Evolutionary conservation across 352 stramenopile genomes (phyloP).

Genomic region (Phytophthora europaea): DNA sequence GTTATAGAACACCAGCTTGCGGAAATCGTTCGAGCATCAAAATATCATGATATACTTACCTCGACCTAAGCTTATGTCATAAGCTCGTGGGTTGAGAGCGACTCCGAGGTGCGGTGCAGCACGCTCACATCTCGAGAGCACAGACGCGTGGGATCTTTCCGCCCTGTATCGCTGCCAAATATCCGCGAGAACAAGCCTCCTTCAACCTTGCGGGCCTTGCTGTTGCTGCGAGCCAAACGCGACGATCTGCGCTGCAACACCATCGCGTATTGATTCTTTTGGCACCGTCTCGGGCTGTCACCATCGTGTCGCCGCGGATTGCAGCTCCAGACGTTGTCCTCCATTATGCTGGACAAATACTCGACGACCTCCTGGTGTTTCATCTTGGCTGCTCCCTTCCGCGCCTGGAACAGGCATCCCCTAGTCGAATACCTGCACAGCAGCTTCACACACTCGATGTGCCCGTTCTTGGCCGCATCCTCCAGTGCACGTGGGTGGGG

Average conservation of each 20-base stretch:
- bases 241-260: slow-evolving; percentile 33
- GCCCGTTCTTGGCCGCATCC: slow-evolving; percentile 44
- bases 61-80: slow-evolving; percentile 7
- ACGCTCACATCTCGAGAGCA: slow-evolving; percentile 38
- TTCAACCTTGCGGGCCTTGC: slow-evolving; percentile 26
- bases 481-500: slow-evolving; percentile 44
- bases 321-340: slow-evolving; percentile 46
- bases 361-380: slow-evolving; percentile 37
- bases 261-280: slow-evolving; percentile 44
- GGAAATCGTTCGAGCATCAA: not conserved
- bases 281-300: slow-evolving; percentile 36
- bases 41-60: not conserved
- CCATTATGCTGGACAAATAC: slow-evolving; percentile 42
- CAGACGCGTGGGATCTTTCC: slow-evolving; percentile 23
- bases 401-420: slow-evolving; percentile 45
- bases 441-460: slow-evolving; percentile 33
- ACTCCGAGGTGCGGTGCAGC: slow-evolving; percentile 31
- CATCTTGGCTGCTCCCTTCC: slow-evolving; percentile 43
- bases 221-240: slow-evolving; percentile 18
- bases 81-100: slow-evolving; percentile 31
- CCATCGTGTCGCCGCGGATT: slow-evolving; percentile 37
- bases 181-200: slow-evolving; percentile 33
- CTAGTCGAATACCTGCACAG: slow-evolving; percentile 37
- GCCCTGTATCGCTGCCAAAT: slow-evolving; percentile 25
- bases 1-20: not conserved